Percentiles rank a stretch among this genome's conserved stretches.
phyloP scores from a whole-genome alignment of 371 early-diverging fungal genomes.

The Mortierella sp. region DNA sequence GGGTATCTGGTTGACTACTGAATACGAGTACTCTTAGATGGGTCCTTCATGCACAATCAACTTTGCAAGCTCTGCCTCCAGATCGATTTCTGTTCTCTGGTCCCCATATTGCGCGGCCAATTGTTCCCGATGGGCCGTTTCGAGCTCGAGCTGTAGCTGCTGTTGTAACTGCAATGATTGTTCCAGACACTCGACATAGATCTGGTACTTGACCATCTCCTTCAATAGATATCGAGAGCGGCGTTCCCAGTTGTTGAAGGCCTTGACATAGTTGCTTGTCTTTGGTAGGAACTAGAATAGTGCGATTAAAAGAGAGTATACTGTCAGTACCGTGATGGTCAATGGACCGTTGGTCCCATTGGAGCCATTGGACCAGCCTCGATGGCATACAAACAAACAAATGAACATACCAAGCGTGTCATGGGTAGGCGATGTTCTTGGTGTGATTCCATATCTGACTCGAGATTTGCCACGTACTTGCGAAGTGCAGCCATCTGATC shows the following conservation, averaged over 20 bases:
- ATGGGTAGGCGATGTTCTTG: slow-evolving; percentile 59
- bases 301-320: too few species aligned
- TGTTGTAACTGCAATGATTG: slow-evolving; percentile 60
- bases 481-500: slow-evolving; percentile 58
- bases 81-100: slow-evolving; percentile 10
- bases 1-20: too few species aligned
- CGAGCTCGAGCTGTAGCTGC: slow-evolving; percentile 13
- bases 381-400: neutral
- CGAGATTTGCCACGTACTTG: slow-evolving; percentile 55
- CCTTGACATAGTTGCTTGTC: slow-evolving; percentile 71
- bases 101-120: neutral
- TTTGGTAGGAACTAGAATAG: slow-evolving; percentile 61
- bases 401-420: slow-evolving; percentile 54
- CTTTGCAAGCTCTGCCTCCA: slow-evolving; percentile 20
- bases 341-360: too few species aligned
- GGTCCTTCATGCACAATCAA: slow-evolving; percentile 21
- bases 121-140: neutral
- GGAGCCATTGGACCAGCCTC: too few species aligned
- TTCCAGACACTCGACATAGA: slow-evolving; percentile 83
- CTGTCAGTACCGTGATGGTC: too few species aligned
- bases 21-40: too few species aligned
- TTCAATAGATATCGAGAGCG: slow-evolving; percentile 85
- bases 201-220: slow-evolving; percentile 90
- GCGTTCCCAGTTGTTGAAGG: slow-evolving; percentile 87
- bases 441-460: slow-evolving; percentile 63